Percentiles rank a stretch among this genome's conserved stretches.
These are phyloP conservation scores for Durotheca rogersii DNA, from an alignment of 495 filamentous ascomycete genomes.

Conservation along the genomic window DNA sequence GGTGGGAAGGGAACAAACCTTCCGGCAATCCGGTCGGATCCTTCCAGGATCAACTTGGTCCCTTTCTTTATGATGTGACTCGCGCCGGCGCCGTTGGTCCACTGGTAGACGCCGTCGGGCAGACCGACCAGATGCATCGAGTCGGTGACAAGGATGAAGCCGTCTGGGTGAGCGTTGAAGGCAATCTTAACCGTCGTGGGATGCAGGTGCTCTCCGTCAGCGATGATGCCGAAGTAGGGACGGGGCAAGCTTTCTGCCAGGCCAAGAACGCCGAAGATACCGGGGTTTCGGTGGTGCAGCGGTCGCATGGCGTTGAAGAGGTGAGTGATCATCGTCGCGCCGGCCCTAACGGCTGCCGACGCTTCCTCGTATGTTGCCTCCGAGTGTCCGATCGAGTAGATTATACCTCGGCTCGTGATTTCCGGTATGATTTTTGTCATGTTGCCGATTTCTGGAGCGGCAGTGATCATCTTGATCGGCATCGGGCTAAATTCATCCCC, in stretches of 20 bases:
- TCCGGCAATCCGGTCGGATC: constrained; percentile 71
- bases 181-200: constrained; percentile 64
- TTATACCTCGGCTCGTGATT: constrained; percentile 60
- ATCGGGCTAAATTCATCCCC: constrained; percentile 25
- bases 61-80: constrained; percentile 62
- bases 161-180: constrained; percentile 59
- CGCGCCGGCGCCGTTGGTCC: constrained; percentile 74
- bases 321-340: constrained; percentile 83
- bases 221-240: constrained; percentile 65
- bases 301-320: constrained; percentile 89
- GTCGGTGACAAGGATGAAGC: constrained; percentile 67
- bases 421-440: constrained; percentile 63
- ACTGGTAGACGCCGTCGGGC: constrained; percentile 73
- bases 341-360: constrained; percentile 60
- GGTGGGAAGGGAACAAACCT: constrained; percentile 48
- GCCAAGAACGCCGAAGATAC: constrained; percentile 75
- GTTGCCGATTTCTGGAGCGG: constrained; percentile 71
- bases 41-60: constrained; percentile 64
- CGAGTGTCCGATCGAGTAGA: constrained; percentile 78
- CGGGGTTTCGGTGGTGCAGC: constrained; percentile 81
- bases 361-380: constrained; percentile 78
- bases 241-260: constrained; percentile 44
- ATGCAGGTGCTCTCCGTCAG: constrained; percentile 68
- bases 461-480: constrained; percentile 72
- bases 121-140: constrained; percentile 68